Conservation (phyloP, 2,329 filamentous ascomycete genomes). For the Emmonsia crescens region DNA sequence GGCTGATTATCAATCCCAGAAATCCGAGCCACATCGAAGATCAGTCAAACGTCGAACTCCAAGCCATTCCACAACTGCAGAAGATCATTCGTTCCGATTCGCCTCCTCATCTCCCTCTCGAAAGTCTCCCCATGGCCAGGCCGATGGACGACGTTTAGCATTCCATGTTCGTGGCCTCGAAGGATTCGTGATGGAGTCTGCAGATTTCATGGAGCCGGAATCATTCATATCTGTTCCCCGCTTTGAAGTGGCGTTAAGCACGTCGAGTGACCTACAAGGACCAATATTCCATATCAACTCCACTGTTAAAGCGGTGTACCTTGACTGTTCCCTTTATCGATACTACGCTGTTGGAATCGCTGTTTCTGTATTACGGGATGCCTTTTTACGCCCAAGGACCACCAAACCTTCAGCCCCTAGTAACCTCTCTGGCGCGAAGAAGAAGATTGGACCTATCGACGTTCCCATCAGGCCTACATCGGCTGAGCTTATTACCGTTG, state of each 20-base stretch:
- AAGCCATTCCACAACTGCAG: constrained; percentile 56
- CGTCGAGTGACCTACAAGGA: constrained; percentile 74
- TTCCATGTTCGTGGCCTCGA: constrained; percentile 76
- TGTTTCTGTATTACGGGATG: constrained; percentile 59
- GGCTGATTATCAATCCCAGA: constrained; percentile 77
- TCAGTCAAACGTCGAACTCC: constrained; percentile 59
- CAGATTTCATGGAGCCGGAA: constrained; percentile 72
- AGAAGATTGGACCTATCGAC: not conserved
- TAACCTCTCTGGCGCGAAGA: not conserved
- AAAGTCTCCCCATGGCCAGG: constrained; percentile 32
- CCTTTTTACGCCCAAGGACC: constrained; percentile 37
- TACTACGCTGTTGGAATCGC: constrained; percentile 86
- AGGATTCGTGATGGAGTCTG: constrained; percentile 78
- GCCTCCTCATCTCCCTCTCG: constrained; percentile 38
- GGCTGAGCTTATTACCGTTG: constrained; percentile 64
- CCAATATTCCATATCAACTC: constrained; percentile 81
- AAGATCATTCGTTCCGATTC: constrained; percentile 49
- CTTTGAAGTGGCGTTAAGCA: constrained; percentile 77
- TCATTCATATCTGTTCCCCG: constrained; percentile 77
- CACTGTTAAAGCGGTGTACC: constrained; percentile 62
- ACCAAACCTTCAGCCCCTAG: not conserved
- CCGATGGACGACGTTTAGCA: constrained; percentile 71
- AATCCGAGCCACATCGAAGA: constrained; percentile 46
- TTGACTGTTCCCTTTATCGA: constrained; percentile 87
- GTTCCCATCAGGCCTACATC: constrained; percentile 11